Base-by-base conservation (phyloP, 1,284 basidiomycete genomes). In the Calocybe gambosa region DNA sequence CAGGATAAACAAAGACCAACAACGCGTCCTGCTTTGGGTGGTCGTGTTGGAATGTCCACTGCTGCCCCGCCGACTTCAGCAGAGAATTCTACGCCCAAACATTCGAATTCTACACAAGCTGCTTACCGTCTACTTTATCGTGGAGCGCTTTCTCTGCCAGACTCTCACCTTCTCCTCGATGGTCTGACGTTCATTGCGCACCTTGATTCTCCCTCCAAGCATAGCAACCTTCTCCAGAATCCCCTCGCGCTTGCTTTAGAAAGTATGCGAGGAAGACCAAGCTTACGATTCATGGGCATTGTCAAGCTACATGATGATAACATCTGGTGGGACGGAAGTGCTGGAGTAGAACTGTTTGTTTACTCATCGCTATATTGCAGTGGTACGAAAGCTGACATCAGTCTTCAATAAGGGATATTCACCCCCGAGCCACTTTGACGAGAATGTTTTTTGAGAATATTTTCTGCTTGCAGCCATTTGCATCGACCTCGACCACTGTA, bases 241-340 rank as follows among this genome's bases (percentile, higher is more conserved):
- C 80, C 81, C 0, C 67, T 89, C 8, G 81, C 85, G 1, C 62
- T 89, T 20, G 82, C 84, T 0, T 58, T 89, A 43, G 86, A 89
- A 63, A 86, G 78, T 62, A 85, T 89, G 84, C 82, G 84, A 37
- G 83, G 85, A n/a, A 65, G 83, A 29, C 82, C 80, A 0, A 74
- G 73, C 25, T 64, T 89, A 18, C 70, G 75, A 28, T 74, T 85
- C 48, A 65, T 79, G 42, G 82, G 78, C 1, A 69, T 69, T 0
- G 69, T 77, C 19, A 68, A 66, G 28, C 58, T 85, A 37, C 59
- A 66, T 23, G 76, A 81, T 34, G 45, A 42, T 12, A 49, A 51
- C n/a, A 59, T 84, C 0, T 79, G 74, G 64, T 61, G 81, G 41
- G 86, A 89, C 58, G 71, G 71, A 45, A 69, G 68, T 40, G 77